Evolutionary conservation across 2,329 filamentous ascomycete genomes (phyloP).

Genomic region (Fusarium hostae): DNA sequence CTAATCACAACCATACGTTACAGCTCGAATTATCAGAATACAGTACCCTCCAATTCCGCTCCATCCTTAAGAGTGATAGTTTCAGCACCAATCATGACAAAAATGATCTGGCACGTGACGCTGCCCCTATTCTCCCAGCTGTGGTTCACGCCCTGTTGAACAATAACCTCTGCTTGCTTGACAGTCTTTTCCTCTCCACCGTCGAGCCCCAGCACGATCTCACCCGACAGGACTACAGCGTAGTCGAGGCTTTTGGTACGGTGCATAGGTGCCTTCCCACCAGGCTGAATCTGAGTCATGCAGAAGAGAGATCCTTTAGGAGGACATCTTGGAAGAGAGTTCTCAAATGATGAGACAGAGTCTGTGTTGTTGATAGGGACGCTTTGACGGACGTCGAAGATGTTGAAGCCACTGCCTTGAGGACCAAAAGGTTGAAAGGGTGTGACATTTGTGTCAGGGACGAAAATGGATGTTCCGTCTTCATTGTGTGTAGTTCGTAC

Average conservation of each 20-base stretch:
- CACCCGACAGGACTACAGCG: conserved; percentile 52
- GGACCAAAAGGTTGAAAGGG: conserved; percentile 24
- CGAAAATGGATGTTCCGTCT: conserved; percentile 15
- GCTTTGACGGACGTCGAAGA: conserved; percentile 27
- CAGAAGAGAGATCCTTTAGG: conserved; percentile 51
- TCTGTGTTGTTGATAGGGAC: conserved; percentile 34
- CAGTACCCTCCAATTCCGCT: conserved; percentile 50
- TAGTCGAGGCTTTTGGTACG: conserved; percentile 57
- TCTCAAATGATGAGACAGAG: conserved; percentile 20
- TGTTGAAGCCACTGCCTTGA: conserved; percentile 10
- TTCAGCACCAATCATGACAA: conserved; percentile 54
- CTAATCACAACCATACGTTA: no score
- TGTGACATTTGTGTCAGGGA: not conserved
- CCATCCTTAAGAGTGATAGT: conserved; percentile 53
- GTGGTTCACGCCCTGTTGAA: conserved; percentile 58
- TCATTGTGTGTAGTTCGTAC: conserved; percentile 9
- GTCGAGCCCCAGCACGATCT: conserved; percentile 55
- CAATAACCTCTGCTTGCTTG: conserved; percentile 52
- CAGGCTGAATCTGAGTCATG: conserved; percentile 48
- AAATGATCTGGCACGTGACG: conserved; percentile 52
- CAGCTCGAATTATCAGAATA: conserved; percentile 16
- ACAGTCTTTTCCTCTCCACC: conserved; percentile 54
- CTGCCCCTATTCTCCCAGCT: conserved; percentile 55
- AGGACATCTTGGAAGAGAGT: conserved; percentile 49
- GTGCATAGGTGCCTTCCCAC: conserved; percentile 52